Evolutionary conservation across 2,329 filamentous ascomycete genomes (phyloP).

Genomic region (Colletotrichum lindemuthianum): DNA sequence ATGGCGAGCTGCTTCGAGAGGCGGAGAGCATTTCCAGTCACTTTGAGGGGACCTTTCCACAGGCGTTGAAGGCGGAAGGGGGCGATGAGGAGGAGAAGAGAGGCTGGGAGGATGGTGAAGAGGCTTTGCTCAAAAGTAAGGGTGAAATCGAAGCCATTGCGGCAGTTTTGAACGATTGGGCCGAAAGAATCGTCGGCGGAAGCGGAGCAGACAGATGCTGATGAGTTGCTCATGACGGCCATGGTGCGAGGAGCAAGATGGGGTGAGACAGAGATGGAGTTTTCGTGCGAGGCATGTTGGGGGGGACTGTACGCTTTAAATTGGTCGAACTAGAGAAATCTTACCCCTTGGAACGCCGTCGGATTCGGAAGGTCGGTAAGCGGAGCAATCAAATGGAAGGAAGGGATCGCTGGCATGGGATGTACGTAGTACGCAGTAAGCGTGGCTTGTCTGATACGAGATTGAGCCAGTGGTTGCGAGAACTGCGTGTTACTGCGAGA

Average conservation of each 20-base stretch:
- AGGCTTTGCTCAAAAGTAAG: constrained; percentile 44
- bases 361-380: constrained; percentile 30
- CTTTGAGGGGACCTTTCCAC: constrained; percentile 39
- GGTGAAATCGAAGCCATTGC: constrained; percentile 43
- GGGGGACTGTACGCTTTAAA: constrained; percentile 4
- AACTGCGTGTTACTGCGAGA: too few species aligned
- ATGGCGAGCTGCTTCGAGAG: constrained; percentile 39
- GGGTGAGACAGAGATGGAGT: not conserved
- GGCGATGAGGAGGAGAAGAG: constrained; percentile 43
- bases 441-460: too few species aligned
- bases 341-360: constrained; percentile 20
- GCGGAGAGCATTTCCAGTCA: constrained; percentile 40
- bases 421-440: too few species aligned
- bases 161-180: constrained; percentile 37
- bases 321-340: not conserved
- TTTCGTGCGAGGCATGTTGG: too few species aligned
- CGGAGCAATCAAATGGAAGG: constrained; percentile 7
- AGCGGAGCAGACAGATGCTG: constrained; percentile 16
- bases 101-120: constrained; percentile 44
- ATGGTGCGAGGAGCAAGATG: rapidly evolving
- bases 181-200: constrained; percentile 39
- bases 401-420: not conserved
- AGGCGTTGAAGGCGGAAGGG: constrained; percentile 46
- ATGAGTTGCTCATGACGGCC: constrained; percentile 14
- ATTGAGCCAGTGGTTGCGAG: too few species aligned